Conservation (phyloP, 768 basidiomycete species). For the Clavulina sp. region DNA sequence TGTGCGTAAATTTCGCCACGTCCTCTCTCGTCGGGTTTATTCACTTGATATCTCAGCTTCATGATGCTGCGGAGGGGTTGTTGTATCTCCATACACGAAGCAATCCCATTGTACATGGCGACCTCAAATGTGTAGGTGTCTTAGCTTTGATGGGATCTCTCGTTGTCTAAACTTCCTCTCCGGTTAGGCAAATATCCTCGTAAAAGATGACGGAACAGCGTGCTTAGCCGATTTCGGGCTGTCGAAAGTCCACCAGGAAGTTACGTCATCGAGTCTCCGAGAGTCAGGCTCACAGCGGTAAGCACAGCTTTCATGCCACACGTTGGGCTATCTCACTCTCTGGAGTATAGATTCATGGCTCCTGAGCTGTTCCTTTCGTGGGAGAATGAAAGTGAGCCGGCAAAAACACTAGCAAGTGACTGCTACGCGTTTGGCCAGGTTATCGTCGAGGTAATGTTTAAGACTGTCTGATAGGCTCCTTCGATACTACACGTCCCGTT, state of each 20-base stretch:
- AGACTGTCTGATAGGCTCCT: too few species aligned
- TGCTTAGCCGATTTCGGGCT: slow-evolving; percentile 2
- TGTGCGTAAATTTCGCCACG: background rate
- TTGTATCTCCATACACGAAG: slow-evolving; percentile 9
- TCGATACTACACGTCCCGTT: background rate
- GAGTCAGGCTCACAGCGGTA: background rate
- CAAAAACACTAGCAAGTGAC: background rate
- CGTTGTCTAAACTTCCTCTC: background rate
- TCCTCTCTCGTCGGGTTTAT: background rate
- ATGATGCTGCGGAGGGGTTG: slow-evolving; percentile 8
- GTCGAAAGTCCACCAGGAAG: background rate
- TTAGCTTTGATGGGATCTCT: background rate
- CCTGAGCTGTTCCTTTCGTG: background rate
- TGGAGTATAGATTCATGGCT: background rate
- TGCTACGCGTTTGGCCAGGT: slow-evolving; percentile 1
- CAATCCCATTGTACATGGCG: slow-evolving; percentile 11
- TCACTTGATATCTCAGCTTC: slow-evolving; percentile 1
- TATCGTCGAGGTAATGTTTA: slow-evolving; percentile 2
- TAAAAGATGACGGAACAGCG: background rate
- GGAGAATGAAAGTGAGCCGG: background rate
- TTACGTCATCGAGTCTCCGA: background rate
- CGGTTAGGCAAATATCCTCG: background rate
- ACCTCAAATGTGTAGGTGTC: slow-evolving; percentile 11
- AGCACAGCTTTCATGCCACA: background rate
- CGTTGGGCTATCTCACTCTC: background rate